These are phyloP conservation scores for Chimonanthus salicifolius DNA, from an alignment of 164 flowering plant genomes.

Conservation along the genomic window DNA sequence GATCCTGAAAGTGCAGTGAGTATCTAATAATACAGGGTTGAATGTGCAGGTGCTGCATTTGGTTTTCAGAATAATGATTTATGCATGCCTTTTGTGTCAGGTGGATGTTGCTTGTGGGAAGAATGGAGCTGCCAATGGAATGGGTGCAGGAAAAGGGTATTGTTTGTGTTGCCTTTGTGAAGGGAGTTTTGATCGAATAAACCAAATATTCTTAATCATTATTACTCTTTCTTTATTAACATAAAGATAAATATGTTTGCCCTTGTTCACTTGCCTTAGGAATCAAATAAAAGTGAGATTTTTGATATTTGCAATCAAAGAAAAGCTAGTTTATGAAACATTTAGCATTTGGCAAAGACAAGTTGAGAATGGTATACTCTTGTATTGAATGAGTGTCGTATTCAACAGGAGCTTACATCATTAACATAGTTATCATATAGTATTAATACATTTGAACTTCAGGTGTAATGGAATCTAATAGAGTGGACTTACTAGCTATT, in stretches of 20 bases:
- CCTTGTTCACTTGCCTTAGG: neutral
- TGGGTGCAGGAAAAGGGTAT: slow-evolving; percentile 88
- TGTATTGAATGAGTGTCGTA: too few species aligned
- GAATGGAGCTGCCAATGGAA: slow-evolving; percentile 73
- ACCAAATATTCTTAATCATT: too few species aligned
- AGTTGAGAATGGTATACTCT: neutral
- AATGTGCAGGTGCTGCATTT: neutral
- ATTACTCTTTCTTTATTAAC: neutral
- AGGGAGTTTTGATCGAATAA: neutral
- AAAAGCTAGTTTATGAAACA: too few species aligned
- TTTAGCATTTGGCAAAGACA: neutral
- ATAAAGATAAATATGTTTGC: neutral
- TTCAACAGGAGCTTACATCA: too few species aligned
- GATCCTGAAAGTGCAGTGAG: slow-evolving; percentile 98
- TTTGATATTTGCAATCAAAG: neutral
- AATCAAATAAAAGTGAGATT: neutral
- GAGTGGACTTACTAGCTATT: too few species aligned
- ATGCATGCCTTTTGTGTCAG: slow-evolving; percentile 21
- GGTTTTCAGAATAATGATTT: neutral
- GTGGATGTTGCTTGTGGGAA: slow-evolving; percentile 79
- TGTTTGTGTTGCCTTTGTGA: neutral
- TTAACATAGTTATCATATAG: too few species aligned
- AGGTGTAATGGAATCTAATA: too few species aligned
- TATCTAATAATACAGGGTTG: slow-evolving; percentile 18
- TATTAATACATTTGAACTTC: too few species aligned